Evolutionary conservation across 2,329 filamentous ascomycete genomes (phyloP), one percentile per base, ranked within the genome.

Genomic region (Cryphonectria carpinicola): DNA sequence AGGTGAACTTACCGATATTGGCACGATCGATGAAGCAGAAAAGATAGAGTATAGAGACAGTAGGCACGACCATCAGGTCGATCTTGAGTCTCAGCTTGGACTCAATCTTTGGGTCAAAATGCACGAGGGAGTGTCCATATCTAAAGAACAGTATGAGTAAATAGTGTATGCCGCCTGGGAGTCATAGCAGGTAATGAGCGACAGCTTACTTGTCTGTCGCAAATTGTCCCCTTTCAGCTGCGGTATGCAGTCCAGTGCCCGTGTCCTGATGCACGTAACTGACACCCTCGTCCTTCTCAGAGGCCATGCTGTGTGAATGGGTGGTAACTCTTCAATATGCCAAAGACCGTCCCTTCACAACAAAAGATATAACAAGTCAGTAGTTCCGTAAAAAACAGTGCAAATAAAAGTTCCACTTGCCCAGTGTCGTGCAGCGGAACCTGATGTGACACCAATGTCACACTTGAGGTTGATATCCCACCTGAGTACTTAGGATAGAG

Each of bases 1-100:
- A 52, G 35, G 19, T 6, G 7, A 22, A 19, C 81, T 76, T 76
- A 90, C 90, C 91, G 52, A 93, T 90, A 72, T 93, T 93, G 35
- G 90, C 89, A n/a, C 91, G 85, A 75, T 93, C 91, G 73, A 93
- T 92, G 79, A 92, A 93, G 80, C 90, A 92, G 76, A 93, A 92
- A 0, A 93, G 84, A 75, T 93, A 93, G 4, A 93, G 81, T 0
- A 92, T 70, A 0, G 90, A 81, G 0, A 92, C 89, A 0, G 88
- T 91, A 0, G 91, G 91, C 0, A 93, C 82, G 61, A 92, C 86
- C 74, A 83, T 86, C 7, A 91, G 74, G 75, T 93, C 91, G 64
- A 93, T 89, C 78, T 93, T 93, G 75, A 81, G 80, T 10, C 89
- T 83, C 35, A 93, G 82, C 66, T 82, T 85, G 10, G 83, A 78